Base-by-base conservation (phyloP, 2,329 filamentous ascomycete species). In the Scedosporium minutisporum region DNA sequence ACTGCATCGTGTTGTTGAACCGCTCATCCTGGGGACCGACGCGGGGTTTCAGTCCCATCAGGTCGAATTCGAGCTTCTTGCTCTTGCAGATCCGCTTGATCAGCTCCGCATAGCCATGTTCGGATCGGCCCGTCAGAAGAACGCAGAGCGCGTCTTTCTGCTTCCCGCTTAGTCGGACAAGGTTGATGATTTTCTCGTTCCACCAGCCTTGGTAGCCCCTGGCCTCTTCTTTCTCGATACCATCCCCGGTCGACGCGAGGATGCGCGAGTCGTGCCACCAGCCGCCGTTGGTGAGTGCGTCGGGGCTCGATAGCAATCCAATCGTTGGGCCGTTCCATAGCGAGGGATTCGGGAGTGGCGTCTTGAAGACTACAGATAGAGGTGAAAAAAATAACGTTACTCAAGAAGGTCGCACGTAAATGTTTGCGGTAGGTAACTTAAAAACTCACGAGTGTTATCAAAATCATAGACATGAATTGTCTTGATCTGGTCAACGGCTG, bases 191-290 rank as follows among this genome's bases (percentile, higher is more conserved):
- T 68, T 89, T 86, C 71, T 97, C 93, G 71, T 97, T 97, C 95
- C 95, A 99, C 89, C 91, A 97, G 42, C 92, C 92, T 63, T 89
- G 79, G 93, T 93, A 99, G 9, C 84, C 93, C 25, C 87, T 86
- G 51, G 83, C 79, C 73, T 97, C 93, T 75, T 97, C 95, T 63
- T 84, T 84, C 60, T 91, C 90, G 5, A 88, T 73, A 16, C 95
- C 95, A 63, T 91, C 83, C 61, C 95, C 95, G 1, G 92, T 96
- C 1, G 93, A 87, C 10, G 88, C 86, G 25, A 99, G 85, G 65
- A 99, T 93, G 66, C 85, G 86, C 53, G 86, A 84, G 71, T 97
- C 93, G 75, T 99, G 95, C 95, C 95, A 99, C 95, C 95, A 99
- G 65, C 93, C 92, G 67, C 93, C 93, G 67, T 88, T 89, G 65